A percentile compares a stretch with the other conserved stretches of the same genome.
Conservation (phyloP, 1,139 yeast genomes). For the Pichia sp. region DNA sequence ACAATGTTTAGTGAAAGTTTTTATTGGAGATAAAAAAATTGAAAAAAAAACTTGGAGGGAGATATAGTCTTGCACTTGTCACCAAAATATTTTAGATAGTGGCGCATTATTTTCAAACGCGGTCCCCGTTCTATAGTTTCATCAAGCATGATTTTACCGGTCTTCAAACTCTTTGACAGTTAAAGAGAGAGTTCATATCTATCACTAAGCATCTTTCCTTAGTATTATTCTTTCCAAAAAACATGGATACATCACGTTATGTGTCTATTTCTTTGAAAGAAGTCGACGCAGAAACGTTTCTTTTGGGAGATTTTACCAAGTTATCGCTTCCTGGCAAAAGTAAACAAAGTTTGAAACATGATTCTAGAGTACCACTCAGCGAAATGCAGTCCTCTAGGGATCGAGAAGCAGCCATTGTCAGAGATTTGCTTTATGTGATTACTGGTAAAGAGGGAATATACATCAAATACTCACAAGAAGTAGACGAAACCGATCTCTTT, state of each 20-base stretch:
- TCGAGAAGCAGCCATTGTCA: slow-evolving; percentile 70
- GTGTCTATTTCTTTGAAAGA: slow-evolving; percentile 3
- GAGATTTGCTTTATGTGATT: slow-evolving; percentile 65
- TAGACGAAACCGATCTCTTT: slow-evolving; percentile 40
- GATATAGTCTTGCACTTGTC: slow-evolving; percentile 5
- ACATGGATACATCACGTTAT: not conserved
- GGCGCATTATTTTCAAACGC: not conserved
- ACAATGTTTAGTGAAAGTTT: slow-evolving; percentile 7
- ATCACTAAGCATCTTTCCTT: too few relatives aligned
- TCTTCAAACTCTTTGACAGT: too few relatives aligned
- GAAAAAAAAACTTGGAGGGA: not conserved
- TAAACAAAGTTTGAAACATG: slow-evolving; percentile 1
- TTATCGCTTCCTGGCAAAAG: not conserved
- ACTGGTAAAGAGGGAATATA: slow-evolving; percentile 79
- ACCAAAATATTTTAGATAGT: not conserved
- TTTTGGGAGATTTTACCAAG: not conserved
- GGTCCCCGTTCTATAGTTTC: not conserved
- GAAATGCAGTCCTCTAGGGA: slow-evolving; percentile 19
- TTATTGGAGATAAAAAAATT: slow-evolving; percentile 18
- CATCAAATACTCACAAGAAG: slow-evolving; percentile 62
- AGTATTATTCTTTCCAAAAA: too few relatives aligned
- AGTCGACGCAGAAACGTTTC: slow-evolving; percentile 9
- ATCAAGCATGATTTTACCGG: not conserved
- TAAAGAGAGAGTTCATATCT: too few relatives aligned
- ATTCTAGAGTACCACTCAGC: not conserved